phyloP scores from a whole-genome alignment of 2,329 filamentous ascomycete genomes.

The Pseudocercospora fuligena region DNA sequence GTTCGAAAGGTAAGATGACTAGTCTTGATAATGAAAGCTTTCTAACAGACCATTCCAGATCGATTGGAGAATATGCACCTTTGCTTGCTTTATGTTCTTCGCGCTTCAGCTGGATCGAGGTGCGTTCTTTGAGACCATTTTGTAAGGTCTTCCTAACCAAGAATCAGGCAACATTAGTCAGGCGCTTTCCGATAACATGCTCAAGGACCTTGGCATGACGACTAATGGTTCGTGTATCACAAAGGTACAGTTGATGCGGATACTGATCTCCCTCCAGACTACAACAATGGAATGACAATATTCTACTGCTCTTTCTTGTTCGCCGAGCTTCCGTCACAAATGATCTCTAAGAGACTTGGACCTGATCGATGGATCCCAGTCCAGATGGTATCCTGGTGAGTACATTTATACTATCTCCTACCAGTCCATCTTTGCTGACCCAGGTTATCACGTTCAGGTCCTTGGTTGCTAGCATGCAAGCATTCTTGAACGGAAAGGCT shows the following conservation, averaged over 20 bases:
- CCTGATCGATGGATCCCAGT: constrained; percentile 53
- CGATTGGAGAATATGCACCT: constrained; percentile 56
- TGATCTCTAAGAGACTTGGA: constrained; percentile 52
- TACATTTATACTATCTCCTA: too few species aligned
- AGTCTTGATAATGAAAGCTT: not conserved
- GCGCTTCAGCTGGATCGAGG: constrained; percentile 47
- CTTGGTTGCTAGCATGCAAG: constrained; percentile 46
- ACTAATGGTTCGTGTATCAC: constrained; percentile 44
- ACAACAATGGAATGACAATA: constrained; percentile 53
- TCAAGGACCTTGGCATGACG: constrained; percentile 57
- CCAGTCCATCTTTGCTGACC: too few species aligned
- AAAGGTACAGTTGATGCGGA: too few species aligned
- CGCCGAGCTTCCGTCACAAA: constrained; percentile 44
- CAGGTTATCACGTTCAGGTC: constrained; percentile 32
- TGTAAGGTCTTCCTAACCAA: too few species aligned
- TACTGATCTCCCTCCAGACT: constrained; percentile 40
- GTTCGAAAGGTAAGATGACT: constrained; percentile 54
- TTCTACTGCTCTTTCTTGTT: constrained; percentile 83
- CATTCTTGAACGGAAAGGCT: constrained; percentile 39
- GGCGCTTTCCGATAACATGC: constrained; percentile 40
- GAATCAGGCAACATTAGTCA: constrained; percentile 41
- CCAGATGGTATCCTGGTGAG: constrained; percentile 44
- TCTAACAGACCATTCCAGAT: constrained; percentile 42
- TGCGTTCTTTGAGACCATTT: too few species aligned
- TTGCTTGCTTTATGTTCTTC: constrained; percentile 61